Evolutionary conservation across 2,329 filamentous ascomycete species (phyloP).

Genomic region (Aspergillus oerlinghausenensis): DNA sequence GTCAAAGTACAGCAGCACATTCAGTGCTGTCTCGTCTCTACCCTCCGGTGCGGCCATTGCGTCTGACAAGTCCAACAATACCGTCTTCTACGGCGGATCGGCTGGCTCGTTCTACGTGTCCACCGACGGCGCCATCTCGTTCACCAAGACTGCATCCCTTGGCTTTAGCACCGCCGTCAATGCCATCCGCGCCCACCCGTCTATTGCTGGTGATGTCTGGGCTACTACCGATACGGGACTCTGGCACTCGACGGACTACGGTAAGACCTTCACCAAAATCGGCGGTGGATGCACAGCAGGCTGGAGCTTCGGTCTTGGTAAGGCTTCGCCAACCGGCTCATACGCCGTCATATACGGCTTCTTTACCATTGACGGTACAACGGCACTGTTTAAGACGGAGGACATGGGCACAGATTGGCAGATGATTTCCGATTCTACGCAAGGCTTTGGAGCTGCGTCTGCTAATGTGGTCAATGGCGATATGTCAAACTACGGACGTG

Average conservation of each 20-base stretch:
- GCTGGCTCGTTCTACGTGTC: conserved; percentile 50
- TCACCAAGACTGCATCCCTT: conserved; percentile 38
- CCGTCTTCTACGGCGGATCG: conserved; percentile 51
- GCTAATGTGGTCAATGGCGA: conserved; percentile 25
- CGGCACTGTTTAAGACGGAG: conserved; percentile 21
- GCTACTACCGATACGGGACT: conserved; percentile 47
- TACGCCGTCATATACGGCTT: conserved; percentile 26
- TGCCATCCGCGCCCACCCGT: conserved; percentile 17
- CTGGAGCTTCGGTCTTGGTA: conserved; percentile 23
- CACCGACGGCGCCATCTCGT: conserved; percentile 45
- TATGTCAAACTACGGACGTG: conserved; percentile 23
- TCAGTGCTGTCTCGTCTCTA: conserved; percentile 44
- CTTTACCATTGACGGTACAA: conserved; percentile 20
- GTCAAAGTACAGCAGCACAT: conserved; percentile 25
- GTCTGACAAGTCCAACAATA: conserved; percentile 51
- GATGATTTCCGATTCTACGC: conserved; percentile 20
- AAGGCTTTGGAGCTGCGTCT: conserved; percentile 23
- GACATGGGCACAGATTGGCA: conserved; percentile 25
- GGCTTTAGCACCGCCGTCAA: conserved; percentile 23
- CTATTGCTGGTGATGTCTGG: conserved; percentile 19
- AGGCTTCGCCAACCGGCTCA: conserved; percentile 8
- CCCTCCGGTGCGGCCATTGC: conserved; percentile 48
- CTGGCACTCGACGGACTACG: conserved; percentile 52
- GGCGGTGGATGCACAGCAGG: conserved; percentile 11
- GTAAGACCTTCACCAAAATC: conserved; percentile 43